Conservation (phyloP, 177 flowering plant genomes). For the Vitis hybrid region DNA sequence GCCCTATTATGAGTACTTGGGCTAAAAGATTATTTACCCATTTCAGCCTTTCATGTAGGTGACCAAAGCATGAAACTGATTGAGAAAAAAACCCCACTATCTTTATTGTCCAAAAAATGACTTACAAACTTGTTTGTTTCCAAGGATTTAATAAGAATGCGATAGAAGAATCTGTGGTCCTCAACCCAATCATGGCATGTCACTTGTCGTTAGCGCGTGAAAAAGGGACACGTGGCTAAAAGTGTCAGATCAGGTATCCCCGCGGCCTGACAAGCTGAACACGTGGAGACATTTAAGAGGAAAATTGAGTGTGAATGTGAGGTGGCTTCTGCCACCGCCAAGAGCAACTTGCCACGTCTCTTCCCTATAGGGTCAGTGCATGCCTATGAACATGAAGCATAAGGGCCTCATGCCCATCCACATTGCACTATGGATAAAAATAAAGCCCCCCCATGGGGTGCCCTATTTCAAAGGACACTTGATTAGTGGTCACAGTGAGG, state of each 20-base stretch:
- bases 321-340: background rate
- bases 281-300: slow-evolving; percentile 9
- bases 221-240: background rate
- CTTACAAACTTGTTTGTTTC: too few species aligned
- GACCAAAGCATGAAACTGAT: background rate
- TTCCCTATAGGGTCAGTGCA: too few species aligned
- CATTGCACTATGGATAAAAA: too few species aligned
- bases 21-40: background rate
- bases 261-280: slow-evolving; percentile 3
- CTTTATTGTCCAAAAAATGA: too few species aligned
- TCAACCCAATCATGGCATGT: background rate
- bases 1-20: too few species aligned
- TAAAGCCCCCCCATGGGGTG: too few species aligned
- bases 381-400: too few species aligned
- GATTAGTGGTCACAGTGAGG: too few species aligned
- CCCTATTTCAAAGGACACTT: too few species aligned
- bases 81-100: background rate
- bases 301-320: background rate
- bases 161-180: background rate
- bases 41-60: background rate
- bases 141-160: background rate
- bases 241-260: slow-evolving; percentile 12
- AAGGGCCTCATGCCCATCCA: too few species aligned
- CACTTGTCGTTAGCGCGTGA: background rate
- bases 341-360: too few species aligned